These are phyloP conservation scores for Syzygium malaccense DNA, from an alignment of 441 rosid genomes.

Conservation along the genomic window DNA sequence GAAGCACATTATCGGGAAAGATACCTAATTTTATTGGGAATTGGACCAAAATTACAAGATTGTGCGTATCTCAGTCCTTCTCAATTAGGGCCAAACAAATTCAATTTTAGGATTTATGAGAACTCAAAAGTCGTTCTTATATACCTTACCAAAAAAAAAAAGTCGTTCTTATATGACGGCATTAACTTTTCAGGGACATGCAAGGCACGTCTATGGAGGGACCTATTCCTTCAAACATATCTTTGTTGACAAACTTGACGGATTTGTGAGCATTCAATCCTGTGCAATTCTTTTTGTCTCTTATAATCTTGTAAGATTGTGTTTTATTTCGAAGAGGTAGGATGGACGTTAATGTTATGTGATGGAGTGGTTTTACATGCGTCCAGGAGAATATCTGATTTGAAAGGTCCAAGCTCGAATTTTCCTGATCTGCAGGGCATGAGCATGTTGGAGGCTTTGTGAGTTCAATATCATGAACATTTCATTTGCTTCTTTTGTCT, in stretches of 20 bases:
- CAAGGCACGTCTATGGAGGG: conserved; percentile 86
- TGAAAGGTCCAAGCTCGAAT: conserved; percentile 34
- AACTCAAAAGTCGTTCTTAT: not conserved
- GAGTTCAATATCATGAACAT: conserved; percentile 17
- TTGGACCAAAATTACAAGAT: conserved; percentile 49
- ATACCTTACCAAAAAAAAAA: too few relatives aligned
- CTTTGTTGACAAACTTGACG: conserved; percentile 34
- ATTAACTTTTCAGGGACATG: conserved; percentile 34
- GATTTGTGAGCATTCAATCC: conserved; percentile 36
- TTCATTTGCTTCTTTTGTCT: not conserved
- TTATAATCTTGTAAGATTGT: not conserved
- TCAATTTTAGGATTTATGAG: not conserved
- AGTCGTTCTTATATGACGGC: not conserved
- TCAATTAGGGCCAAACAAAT: not conserved
- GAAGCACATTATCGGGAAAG: conserved; percentile 61
- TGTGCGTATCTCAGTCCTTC: not conserved
- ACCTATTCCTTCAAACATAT: conserved; percentile 62
- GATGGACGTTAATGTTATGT: not conserved
- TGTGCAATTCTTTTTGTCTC: not conserved
- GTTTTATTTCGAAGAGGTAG: not conserved
- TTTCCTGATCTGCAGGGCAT: conserved; percentile 44
- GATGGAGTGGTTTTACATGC: not conserved
- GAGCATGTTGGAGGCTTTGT: conserved; percentile 27
- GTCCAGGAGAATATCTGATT: conserved; percentile 71
- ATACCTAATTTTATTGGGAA: conserved; percentile 79